These are phyloP conservation scores for Coniella vitis DNA, from an alignment of 2,329 filamentous ascomycete species.

Conservation along the genomic window DNA sequence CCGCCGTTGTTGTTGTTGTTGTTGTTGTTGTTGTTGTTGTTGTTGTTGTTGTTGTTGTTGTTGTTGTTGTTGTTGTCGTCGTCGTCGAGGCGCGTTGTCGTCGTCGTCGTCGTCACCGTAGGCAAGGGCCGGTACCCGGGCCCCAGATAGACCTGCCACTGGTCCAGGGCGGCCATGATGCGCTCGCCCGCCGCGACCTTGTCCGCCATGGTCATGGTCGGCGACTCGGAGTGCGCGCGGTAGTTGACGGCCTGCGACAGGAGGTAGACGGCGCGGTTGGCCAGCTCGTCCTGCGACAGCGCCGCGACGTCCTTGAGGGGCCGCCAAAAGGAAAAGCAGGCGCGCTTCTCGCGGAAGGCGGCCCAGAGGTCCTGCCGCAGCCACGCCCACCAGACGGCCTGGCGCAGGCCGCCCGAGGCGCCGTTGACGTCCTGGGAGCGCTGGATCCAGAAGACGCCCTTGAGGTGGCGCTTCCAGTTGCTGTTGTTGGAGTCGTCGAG, in stretches of 20 bases:
- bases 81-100: too few species aligned
- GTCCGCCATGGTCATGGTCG: constrained; percentile 9
- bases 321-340: constrained; percentile 51
- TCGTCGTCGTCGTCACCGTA: constrained; percentile 16
- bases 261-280: constrained; percentile 41
- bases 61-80: constrained; percentile 7
- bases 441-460: constrained; percentile 61
- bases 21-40: too few species aligned
- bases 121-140: constrained; percentile 35
- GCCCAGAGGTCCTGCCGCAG: constrained; percentile 60
- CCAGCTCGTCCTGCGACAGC: constrained; percentile 42
- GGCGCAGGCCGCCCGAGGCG: constrained; percentile 47
- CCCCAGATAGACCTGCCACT: constrained; percentile 26
- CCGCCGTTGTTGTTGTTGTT: constrained; percentile 15
- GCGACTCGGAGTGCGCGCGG: constrained; percentile 2
- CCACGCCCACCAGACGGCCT: constrained; percentile 61
- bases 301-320: constrained; percentile 37
- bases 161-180: constrained; percentile 21
- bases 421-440: constrained; percentile 55
- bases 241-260: constrained; percentile 48
- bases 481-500: constrained; percentile 47
- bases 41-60: background rate
- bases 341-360: constrained; percentile 51
- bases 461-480: constrained; percentile 55
- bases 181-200: constrained; percentile 13